These are phyloP conservation scores for Leptographium galeiforme DNA, from an alignment of 2,329 filamentous ascomycete genomes.

Conservation along the genomic window DNA sequence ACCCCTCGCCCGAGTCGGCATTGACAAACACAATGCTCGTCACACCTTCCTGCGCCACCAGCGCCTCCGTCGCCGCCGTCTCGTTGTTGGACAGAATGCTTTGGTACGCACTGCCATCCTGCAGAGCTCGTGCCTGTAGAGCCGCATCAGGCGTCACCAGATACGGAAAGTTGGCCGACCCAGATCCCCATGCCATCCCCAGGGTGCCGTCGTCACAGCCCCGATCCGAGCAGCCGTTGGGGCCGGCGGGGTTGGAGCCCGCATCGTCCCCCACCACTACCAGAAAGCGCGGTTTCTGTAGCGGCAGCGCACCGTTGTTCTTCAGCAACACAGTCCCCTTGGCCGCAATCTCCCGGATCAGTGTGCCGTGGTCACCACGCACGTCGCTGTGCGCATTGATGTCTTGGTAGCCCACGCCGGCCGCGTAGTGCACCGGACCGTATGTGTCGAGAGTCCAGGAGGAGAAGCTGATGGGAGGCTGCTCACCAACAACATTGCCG, in stretches of 20 bases:
- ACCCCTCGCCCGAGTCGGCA: conserved; percentile 75
- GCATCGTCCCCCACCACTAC: conserved; percentile 76
- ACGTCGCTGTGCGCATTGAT: conserved; percentile 79
- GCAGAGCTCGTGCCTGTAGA: conserved; percentile 47
- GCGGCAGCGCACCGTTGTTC: conserved; percentile 65
- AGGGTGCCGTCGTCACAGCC: conserved; percentile 46
- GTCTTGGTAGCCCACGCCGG: conserved; percentile 39
- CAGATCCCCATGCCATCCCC: conserved; percentile 70
- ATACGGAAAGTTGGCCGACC: conserved; percentile 62
- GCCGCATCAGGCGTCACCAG: conserved; percentile 61
- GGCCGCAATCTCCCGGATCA: conserved; percentile 65
- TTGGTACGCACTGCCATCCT: conserved; percentile 47
- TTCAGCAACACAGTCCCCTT: conserved; percentile 83
- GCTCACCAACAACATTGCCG: conserved; percentile 35
- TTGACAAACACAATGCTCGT: conserved; percentile 83
- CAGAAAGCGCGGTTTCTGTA: conserved; percentile 65
- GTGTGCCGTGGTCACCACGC: conserved; percentile 54
- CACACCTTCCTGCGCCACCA: conserved; percentile 50
- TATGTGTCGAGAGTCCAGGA: conserved; percentile 73
- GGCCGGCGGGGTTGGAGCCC: conserved; percentile 57
- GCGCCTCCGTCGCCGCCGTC: conserved; percentile 43
- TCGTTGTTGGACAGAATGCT: conserved; percentile 54
- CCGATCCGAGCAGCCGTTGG: conserved; percentile 66
- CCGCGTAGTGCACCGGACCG: conserved; percentile 52
- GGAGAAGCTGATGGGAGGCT: conserved; percentile 61